These are phyloP conservation scores for Magnolia officinalis DNA, from an alignment of 164 flowering plant species.

Conservation along the genomic window DNA sequence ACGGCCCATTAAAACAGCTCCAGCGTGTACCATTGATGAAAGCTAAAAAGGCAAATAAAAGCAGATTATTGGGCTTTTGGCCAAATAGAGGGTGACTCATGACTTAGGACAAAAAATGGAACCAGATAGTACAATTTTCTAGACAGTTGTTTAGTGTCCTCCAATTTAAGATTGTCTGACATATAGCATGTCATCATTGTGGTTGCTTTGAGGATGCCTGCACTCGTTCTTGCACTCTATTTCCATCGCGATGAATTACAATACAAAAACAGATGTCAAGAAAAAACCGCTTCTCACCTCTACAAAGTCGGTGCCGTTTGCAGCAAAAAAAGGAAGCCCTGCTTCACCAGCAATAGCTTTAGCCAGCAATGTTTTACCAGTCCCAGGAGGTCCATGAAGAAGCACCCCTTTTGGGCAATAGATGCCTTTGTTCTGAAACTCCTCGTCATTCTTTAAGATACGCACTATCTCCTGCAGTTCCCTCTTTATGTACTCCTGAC, in stretches of 20 bases:
- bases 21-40: no score
- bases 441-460: conserved; percentile 85
- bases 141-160: no score
- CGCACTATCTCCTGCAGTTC: conserved; percentile 92
- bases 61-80: no score
- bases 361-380: conserved; percentile 94
- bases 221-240: neutral
- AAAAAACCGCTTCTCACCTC: conserved; percentile 53
- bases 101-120: no score
- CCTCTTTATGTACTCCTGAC: conserved; percentile 93
- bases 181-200: neutral
- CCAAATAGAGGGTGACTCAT: no score
- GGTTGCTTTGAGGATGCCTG: neutral
- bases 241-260: neutral
- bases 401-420: conserved; percentile 98
- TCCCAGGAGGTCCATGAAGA: conserved; percentile 98
- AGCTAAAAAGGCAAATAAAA: no score
- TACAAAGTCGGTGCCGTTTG: conserved; percentile 95
- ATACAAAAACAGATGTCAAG: neutral
- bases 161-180: neutral
- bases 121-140: no score
- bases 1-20: no score
- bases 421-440: conserved; percentile 81
- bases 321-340: conserved; percentile 95
- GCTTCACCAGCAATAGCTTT: conserved; percentile 99